Conservation (phyloP, 2,329 filamentous ascomycete species). For the Stachybotrys echinatus region DNA sequence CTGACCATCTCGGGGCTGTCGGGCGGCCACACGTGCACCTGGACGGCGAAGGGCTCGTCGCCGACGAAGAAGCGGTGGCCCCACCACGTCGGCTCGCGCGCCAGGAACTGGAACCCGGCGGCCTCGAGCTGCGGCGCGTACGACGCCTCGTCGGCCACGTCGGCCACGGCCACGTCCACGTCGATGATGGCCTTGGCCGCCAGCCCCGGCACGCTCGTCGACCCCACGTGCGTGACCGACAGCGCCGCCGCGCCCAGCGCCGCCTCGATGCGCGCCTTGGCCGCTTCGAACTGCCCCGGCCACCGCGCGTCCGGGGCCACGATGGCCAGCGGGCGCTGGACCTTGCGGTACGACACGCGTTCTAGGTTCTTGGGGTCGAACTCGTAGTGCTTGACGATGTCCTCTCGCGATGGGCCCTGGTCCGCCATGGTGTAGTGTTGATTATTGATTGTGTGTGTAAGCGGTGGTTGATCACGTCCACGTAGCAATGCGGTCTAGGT, state of each 20-base stretch:
- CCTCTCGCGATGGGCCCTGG: conserved; percentile 14
- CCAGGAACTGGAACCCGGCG: conserved; percentile 38
- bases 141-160: conserved; percentile 31
- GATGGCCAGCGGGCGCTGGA: conserved; percentile 19
- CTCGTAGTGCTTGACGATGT: conserved; percentile 18
- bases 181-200: conserved; percentile 48
- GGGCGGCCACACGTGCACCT: conserved; percentile 8
- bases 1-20: conserved; percentile 23
- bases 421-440: conserved; percentile 11
- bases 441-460: no score
- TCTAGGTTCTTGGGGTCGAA: conserved; percentile 14
- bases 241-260: conserved; percentile 30
- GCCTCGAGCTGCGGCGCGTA: conserved; percentile 38
- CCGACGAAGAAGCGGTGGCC: conserved; percentile 42
- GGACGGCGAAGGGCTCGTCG: conserved; percentile 16
- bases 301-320: conserved; percentile 30
- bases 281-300: conserved; percentile 23
- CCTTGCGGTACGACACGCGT: conserved; percentile 18
- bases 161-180: conserved; percentile 40
- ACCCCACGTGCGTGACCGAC: conserved; percentile 40
- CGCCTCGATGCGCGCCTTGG: conserved; percentile 25
- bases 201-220: conserved; percentile 43
- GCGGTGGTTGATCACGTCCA: no score
- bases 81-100: conserved; percentile 41
- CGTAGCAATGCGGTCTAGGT: no score